Conservation (phyloP, 2,329 filamentous ascomycete species). For the Zymoseptoria crescenta region DNA sequence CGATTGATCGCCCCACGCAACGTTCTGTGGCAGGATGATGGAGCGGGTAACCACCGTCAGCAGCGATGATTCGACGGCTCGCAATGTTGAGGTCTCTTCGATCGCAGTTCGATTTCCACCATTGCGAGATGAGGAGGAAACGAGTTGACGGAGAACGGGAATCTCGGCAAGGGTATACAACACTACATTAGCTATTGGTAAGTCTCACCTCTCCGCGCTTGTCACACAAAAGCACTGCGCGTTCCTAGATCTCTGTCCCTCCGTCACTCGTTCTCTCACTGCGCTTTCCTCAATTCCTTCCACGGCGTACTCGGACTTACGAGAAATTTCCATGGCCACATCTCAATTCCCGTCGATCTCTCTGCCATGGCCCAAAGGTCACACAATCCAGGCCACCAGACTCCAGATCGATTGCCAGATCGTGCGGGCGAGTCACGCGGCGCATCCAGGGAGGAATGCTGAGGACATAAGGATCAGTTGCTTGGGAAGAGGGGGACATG, state of each 20-base stretch:
- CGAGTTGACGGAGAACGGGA: not conserved
- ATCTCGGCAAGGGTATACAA: not conserved
- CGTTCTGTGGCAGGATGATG: slow-evolving; percentile 25
- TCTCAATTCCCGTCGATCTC: not conserved
- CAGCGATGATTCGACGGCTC: too few relatives aligned
- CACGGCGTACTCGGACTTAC: not conserved
- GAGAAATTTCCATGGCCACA: not conserved
- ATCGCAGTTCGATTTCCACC: not conserved
- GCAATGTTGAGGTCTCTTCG: too few relatives aligned
- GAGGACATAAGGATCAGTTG: not conserved
- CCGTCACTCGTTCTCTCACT: too few relatives aligned
- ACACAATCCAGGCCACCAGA: not conserved
- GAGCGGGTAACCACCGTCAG: too few relatives aligned
- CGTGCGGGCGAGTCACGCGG: not conserved
- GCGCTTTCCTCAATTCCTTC: not conserved
- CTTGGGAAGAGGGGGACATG: not conserved
- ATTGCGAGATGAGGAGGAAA: not conserved
- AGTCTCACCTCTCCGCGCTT: not conserved
- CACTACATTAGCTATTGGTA: not conserved
- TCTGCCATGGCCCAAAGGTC: not conserved
- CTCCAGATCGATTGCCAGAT: too few relatives aligned
- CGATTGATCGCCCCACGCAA: slow-evolving; percentile 54
- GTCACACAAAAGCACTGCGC: not conserved
- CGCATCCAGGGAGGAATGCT: not conserved
- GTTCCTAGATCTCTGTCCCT: too few relatives aligned